Percentiles rank a stretch among this genome's conserved stretches.
phyloP scores from a whole-genome alignment of 2,329 filamentous ascomycete species.

The Drechslerella coelobrocha region DNA sequence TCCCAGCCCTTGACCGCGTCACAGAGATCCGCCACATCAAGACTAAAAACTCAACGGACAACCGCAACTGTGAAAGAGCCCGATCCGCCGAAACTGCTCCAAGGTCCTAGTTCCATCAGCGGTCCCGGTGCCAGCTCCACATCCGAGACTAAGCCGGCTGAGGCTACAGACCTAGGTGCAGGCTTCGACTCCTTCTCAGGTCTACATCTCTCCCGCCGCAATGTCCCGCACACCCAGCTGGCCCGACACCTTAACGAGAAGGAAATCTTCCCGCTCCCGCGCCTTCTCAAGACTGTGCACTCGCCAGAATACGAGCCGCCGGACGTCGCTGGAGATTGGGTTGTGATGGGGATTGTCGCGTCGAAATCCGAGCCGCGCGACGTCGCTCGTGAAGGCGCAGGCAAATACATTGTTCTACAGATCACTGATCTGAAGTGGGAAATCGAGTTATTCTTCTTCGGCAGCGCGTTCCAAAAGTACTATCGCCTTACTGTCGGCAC shows the following conservation, averaged over 20 bases:
- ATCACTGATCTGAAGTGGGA: constrained; percentile 90
- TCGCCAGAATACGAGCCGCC: constrained; percentile 81
- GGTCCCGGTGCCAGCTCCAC: neutral
- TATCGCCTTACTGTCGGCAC: constrained; percentile 95
- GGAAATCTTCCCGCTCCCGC: constrained; percentile 77
- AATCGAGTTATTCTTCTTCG: constrained; percentile 89
- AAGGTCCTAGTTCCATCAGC: constrained; percentile 7
- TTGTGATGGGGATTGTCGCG: constrained; percentile 85
- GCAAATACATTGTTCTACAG: constrained; percentile 91
- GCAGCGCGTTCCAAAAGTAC: constrained; percentile 85
- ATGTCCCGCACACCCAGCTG: constrained; percentile 80
- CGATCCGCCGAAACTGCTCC: constrained; percentile 11
- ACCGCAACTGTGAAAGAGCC: constrained; percentile 56
- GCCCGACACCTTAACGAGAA: constrained; percentile 79
- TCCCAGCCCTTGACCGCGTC: neutral
- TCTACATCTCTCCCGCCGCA: constrained; percentile 80
- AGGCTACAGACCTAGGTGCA: constrained; percentile 14
- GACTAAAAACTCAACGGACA: constrained; percentile 56
- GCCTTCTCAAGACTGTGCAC: constrained; percentile 80
- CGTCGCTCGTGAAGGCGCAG: constrained; percentile 67
- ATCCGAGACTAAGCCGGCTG: constrained; percentile 1
- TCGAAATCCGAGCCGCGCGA: constrained; percentile 82
- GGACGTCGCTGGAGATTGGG: constrained; percentile 82
- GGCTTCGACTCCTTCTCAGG: constrained; percentile 84
- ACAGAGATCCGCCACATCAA: constrained; percentile 2